Conservation (phyloP, 495 filamentous ascomycete genomes). For the Staphylotrichum tortipilum region DNA sequence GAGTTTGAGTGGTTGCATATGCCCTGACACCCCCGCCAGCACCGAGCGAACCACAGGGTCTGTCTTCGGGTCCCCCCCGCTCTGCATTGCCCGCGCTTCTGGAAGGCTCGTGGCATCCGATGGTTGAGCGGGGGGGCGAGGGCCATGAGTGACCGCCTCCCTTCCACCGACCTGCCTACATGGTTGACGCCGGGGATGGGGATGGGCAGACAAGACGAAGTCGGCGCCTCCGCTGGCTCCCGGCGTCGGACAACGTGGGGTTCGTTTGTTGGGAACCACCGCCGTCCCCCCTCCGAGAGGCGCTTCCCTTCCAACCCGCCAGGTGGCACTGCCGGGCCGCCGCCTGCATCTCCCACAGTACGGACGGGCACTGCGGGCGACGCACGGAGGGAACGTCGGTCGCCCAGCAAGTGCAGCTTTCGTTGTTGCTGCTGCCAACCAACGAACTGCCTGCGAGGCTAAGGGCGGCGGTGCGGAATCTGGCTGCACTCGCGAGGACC, state of each 20-base stretch:
- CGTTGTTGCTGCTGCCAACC: no score
- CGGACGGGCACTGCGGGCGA: not conserved
- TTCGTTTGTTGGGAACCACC: not conserved
- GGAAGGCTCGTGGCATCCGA: slow-evolving; percentile 5
- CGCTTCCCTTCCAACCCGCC: not conserved
- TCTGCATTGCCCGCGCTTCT: slow-evolving; percentile 3
- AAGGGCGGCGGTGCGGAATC: no score
- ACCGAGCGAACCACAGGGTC: slow-evolving; percentile 4
- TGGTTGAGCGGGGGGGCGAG: not conserved
- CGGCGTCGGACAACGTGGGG: slow-evolving; percentile 4
- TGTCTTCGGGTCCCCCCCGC: slow-evolving; percentile 3
- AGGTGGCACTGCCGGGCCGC: slow-evolving; percentile 5
- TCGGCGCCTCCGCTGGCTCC: slow-evolving; percentile 1
- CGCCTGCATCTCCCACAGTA: not conserved
- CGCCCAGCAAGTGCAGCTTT: no score
- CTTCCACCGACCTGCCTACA: no score
- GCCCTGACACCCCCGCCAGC: not conserved
- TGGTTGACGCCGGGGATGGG: no score
- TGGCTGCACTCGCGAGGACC: no score
- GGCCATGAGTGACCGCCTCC: not conserved
- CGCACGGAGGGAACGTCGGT: no score
- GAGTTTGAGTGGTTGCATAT: slow-evolving; percentile 13
- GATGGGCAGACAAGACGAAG: no score
- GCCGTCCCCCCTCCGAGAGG: no score
- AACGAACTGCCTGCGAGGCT: no score